These are phyloP conservation scores for Fusarium sp. DNA, from an alignment of 2,329 filamentous ascomycete genomes.

Conservation along the genomic window DNA sequence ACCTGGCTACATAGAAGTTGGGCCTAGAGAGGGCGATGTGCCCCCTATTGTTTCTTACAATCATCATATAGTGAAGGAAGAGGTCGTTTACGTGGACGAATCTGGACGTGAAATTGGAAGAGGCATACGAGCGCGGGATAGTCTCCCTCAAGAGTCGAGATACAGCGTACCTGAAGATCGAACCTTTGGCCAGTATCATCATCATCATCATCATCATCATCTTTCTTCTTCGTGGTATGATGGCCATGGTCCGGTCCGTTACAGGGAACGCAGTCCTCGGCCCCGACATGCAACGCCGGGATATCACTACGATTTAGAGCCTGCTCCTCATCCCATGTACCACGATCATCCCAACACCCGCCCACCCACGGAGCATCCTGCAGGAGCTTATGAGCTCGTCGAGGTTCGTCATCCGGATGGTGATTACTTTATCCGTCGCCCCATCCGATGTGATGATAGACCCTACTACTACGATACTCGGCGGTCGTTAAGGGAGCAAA, in stretches of 20 bases:
- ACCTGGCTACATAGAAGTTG: slow-evolving; percentile 13
- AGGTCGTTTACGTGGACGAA: slow-evolving; percentile 42
- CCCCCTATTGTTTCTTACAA: slow-evolving; percentile 5
- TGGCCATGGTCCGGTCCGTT: slow-evolving; percentile 9
- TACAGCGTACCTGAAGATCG: slow-evolving; percentile 13
- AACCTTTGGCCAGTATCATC: slow-evolving; percentile 6
- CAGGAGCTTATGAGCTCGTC: slow-evolving; percentile 56
- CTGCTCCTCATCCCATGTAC: slow-evolving; percentile 8
- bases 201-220: slow-evolving; percentile 5
- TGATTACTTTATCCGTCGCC: slow-evolving; percentile 57
- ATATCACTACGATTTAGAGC: slow-evolving; percentile 17
- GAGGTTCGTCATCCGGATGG: slow-evolving; percentile 56
- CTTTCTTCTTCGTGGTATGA: slow-evolving; percentile 18
- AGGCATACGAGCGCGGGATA: slow-evolving; percentile 30
- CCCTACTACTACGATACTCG: slow-evolving; percentile 41
- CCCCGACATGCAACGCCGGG: slow-evolving; percentile 16
- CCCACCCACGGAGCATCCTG: slow-evolving; percentile 13
- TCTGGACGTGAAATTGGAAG: slow-evolving; percentile 40
- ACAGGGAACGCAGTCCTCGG: slow-evolving; percentile 17
- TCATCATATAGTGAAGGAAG: slow-evolving; percentile 30
- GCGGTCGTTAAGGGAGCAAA: slow-evolving; percentile 19
- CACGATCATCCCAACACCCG: slow-evolving; percentile 15
- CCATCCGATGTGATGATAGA: slow-evolving; percentile 46
- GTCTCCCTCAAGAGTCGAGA: slow-evolving; percentile 17
- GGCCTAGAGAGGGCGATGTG: slow-evolving; percentile 1